Percentiles rank a stretch among this genome's conserved stretches.
Evolutionary conservation across 805 yeast species (phyloP).

Genomic region (Candida argentea): DNA sequence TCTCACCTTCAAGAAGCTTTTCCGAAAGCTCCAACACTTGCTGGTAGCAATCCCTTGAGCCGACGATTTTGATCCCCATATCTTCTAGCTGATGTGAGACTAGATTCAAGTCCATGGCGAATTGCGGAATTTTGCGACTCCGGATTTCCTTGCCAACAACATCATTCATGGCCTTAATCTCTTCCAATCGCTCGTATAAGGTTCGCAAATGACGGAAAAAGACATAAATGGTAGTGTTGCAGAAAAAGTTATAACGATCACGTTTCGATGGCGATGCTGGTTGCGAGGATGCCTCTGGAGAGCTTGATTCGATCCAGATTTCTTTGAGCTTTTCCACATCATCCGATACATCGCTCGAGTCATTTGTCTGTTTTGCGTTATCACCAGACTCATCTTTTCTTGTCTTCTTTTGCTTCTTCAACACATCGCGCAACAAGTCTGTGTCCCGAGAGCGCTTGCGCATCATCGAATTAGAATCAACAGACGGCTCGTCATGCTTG

Average conservation of each 20-base stretch:
- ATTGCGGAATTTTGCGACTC: conserved; percentile 52
- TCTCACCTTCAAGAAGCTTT: conserved; percentile 73
- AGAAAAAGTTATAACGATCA: conserved; percentile 65
- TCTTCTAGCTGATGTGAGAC: conserved; percentile 74
- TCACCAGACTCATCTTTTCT: conserved; percentile 26
- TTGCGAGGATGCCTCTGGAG: conserved; percentile 15
- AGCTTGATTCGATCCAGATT: conserved; percentile 31
- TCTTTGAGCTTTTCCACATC: conserved; percentile 30
- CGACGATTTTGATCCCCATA: conserved; percentile 64
- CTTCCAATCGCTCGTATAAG: conserved; percentile 68
- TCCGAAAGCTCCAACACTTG: conserved; percentile 73
- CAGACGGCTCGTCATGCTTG: conserved; percentile 8
- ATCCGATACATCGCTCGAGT: conserved; percentile 19
- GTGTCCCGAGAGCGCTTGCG: conserved; percentile 44
- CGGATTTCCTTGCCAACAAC: conserved; percentile 67
- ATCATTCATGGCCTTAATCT: conserved; percentile 62
- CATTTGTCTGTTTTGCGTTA: conserved; percentile 17
- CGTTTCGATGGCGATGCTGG: too few relatives aligned
- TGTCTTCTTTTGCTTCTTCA: conserved; percentile 38
- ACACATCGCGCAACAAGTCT: conserved; percentile 51
- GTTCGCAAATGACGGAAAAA: conserved; percentile 81
- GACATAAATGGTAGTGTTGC: conserved; percentile 80
- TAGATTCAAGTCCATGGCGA: conserved; percentile 80
- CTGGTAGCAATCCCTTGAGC: conserved; percentile 53
- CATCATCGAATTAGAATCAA: conserved; percentile 4